Conservation (phyloP, 352 stramenopile genomes). For the Thraustochytrium sp. region DNA sequence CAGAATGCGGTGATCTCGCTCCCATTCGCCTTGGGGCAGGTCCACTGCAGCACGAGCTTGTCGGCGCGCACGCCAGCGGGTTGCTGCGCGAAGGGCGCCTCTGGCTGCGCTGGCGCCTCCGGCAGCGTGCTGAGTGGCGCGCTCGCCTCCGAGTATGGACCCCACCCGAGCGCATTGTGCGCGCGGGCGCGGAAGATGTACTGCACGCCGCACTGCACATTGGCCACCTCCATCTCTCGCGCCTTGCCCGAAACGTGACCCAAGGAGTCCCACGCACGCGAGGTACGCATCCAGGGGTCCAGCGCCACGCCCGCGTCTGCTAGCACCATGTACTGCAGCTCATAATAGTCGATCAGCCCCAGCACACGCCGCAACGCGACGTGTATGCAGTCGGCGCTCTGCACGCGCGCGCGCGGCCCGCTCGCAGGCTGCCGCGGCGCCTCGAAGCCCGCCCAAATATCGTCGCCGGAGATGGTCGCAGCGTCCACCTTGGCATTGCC, state of each 20-base stretch:
- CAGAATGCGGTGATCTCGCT: neutral
- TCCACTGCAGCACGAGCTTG: neutral
- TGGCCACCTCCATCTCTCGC: neutral
- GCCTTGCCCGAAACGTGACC: neutral
- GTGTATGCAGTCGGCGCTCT: neutral
- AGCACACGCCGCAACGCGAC: neutral
- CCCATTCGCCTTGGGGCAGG: neutral
- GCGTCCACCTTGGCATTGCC: neutral
- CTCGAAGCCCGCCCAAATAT: constrained; percentile 27
- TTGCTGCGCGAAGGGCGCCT: neutral
- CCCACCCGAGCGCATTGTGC: constrained; percentile 1
- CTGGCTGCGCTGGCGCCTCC: neutral
- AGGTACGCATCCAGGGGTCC: neutral
- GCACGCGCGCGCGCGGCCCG: neutral
- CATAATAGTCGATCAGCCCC: constrained; percentile 8
- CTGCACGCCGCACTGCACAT: constrained; percentile 16
- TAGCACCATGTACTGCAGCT: neutral
- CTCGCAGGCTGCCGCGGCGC: neutral
- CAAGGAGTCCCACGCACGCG: constrained; percentile 16
- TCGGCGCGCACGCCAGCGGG: neutral
- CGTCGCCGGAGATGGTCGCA: constrained; percentile 1
- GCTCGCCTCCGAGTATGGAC: neutral
- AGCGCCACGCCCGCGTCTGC: neutral
- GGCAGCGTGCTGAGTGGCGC: neutral
- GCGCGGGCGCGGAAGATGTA: constrained; percentile 17